These are phyloP conservation scores for Ogataea thermomethanolica DNA, from an alignment of 805 yeast genomes.

Conservation along the genomic window DNA sequence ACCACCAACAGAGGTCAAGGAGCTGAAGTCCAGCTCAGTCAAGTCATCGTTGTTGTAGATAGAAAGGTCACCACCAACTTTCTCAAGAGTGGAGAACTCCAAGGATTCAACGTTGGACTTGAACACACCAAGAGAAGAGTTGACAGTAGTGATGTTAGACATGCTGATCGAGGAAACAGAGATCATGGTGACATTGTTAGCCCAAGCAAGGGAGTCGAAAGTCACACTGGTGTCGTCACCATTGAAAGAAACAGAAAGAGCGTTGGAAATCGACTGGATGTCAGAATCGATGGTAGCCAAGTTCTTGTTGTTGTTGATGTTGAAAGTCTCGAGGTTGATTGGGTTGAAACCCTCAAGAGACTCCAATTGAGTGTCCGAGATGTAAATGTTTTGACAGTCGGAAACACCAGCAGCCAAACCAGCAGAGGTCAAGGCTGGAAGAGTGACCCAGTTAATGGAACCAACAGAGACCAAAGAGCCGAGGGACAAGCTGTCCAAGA, in stretches of 20 bases:
- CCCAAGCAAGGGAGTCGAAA: conserved; percentile 73
- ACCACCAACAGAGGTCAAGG: conserved; percentile 79
- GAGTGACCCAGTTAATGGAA: conserved; percentile 71
- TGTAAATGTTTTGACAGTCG: conserved; percentile 63
- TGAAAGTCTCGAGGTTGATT: conserved; percentile 48
- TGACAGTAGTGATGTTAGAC: conserved; percentile 63
- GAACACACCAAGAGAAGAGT: conserved; percentile 79
- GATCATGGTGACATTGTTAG: conserved; percentile 84
- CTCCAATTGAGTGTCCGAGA: conserved; percentile 71
- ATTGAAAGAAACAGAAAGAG: conserved; percentile 80
- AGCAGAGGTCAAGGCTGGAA: conserved; percentile 75
- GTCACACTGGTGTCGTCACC: conserved; percentile 68
- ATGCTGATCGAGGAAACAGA: conserved; percentile 72
- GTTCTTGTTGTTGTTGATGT: conserved; percentile 88
- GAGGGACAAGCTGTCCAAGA: conserved; percentile 63
- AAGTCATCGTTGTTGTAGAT: conserved; percentile 72
- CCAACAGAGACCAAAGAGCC: conserved; percentile 83
- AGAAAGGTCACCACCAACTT: conserved; percentile 79
- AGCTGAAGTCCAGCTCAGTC: conserved; percentile 62
- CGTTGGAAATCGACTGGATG: conserved; percentile 67
- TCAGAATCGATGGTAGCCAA: conserved; percentile 70
- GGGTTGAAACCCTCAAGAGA: conserved; percentile 63
- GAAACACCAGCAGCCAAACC: conserved; percentile 70
- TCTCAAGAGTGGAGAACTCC: conserved; percentile 50
- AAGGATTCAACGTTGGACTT: conserved; percentile 62